A percentile compares a stretch with the other conserved stretches of the same genome.
Conservation (phyloP, 2,329 filamentous ascomycete genomes). For the Exophiala phaeomuriformis region DNA sequence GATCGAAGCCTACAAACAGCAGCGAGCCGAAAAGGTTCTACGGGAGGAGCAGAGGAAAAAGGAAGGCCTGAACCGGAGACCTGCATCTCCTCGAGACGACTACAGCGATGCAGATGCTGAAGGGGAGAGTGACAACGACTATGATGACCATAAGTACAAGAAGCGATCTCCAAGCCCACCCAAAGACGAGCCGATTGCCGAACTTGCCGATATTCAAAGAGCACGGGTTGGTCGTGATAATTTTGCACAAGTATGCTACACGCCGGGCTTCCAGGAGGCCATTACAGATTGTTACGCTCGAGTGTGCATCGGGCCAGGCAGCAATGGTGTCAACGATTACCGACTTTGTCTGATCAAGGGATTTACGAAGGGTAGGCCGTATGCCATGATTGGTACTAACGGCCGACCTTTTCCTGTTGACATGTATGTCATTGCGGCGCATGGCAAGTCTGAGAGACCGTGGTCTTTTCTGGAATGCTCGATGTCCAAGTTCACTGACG, state of each 20-base stretch:
- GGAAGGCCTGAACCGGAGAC: conserved; percentile 37
- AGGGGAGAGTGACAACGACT: conserved; percentile 73
- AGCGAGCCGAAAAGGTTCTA: conserved; percentile 52
- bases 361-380: conserved; percentile 75
- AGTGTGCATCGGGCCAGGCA: conserved; percentile 72
- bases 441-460: conserved; percentile 74
- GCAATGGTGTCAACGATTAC: conserved; percentile 67
- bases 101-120: conserved; percentile 56
- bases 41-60: conserved; percentile 43
- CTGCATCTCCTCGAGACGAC: conserved; percentile 51
- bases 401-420: conserved; percentile 76
- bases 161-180: conserved; percentile 44
- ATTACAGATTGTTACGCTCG: conserved; percentile 80
- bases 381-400: conserved; percentile 67
- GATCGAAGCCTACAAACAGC: conserved; percentile 63
- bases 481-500: conserved; percentile 74
- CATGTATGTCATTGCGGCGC: conserved; percentile 71
- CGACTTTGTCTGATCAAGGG: conserved; percentile 84
- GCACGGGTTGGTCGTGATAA: conserved; percentile 75
- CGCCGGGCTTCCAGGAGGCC: conserved; percentile 75
- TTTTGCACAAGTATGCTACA: conserved; percentile 88
- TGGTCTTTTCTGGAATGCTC: conserved; percentile 91
- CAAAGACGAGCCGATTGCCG: conserved; percentile 62
- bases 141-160: conserved; percentile 52
- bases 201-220: conserved; percentile 74